A percentile compares a stretch with the other conserved stretches of the same genome.
These are phyloP conservation scores for Rhynchospora breviuscula DNA, from an alignment of 176 grass and related monocot species.

Conservation along the genomic window DNA sequence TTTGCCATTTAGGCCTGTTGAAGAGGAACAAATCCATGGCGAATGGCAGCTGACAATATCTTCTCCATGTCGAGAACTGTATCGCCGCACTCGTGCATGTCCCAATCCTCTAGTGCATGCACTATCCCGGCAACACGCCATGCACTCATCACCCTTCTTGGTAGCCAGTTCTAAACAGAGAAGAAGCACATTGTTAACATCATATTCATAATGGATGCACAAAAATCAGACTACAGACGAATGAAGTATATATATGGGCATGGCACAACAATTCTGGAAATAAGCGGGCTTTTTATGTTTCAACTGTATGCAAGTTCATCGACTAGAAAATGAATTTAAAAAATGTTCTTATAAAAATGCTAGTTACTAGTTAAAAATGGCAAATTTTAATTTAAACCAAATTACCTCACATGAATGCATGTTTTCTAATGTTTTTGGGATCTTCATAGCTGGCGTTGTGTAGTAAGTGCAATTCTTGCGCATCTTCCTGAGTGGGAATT, in stretches of 20 bases:
- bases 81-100: constrained; percentile 63
- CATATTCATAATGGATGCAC: background rate
- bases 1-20: constrained; percentile 25
- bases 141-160: constrained; percentile 90
- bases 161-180: constrained; percentile 74
- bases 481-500: constrained; percentile 54
- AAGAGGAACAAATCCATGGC: constrained; percentile 58
- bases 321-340: background rate
- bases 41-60: constrained; percentile 56
- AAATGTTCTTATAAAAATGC: background rate
- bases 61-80: constrained; percentile 53
- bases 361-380: constrained; percentile 35
- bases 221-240: background rate
- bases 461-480: constrained; percentile 60
- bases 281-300: background rate
- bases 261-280: background rate
- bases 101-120: constrained; percentile 66
- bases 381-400: constrained; percentile 63
- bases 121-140: constrained; percentile 69
- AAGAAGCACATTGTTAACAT: background rate
- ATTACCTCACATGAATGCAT: constrained; percentile 81
- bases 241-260: background rate
- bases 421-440: constrained; percentile 69
- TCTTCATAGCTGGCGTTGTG: constrained; percentile 57
- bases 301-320: background rate